A percentile compares a stretch with the other conserved stretches of the same genome.
Evolutionary conservation across 208 protist species (phyloP).

Genomic region (Willaertia magna): DNA sequence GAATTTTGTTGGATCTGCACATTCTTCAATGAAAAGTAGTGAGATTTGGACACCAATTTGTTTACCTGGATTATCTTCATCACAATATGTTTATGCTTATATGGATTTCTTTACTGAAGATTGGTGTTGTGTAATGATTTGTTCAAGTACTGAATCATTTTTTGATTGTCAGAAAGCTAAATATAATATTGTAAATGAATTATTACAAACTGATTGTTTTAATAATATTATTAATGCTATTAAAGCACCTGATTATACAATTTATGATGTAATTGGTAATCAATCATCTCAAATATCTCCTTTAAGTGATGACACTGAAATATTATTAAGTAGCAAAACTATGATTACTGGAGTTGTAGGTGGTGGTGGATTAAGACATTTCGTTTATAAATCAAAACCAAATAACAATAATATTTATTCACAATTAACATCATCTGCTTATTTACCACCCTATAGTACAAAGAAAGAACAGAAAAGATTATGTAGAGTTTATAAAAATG

Average conservation of each 20-base stretch:
- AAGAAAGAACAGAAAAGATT: neutral
- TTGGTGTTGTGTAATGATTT: neutral
- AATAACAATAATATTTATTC: neutral
- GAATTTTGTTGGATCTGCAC: slow-evolving; percentile 18
- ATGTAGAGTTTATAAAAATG: neutral
- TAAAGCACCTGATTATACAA: neutral
- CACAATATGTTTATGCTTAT: slow-evolving; percentile 11
- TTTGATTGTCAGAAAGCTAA: neutral
- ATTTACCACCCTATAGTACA: neutral
- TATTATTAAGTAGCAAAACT: neutral
- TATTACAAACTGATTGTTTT: neutral
- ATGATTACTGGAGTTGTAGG: neutral
- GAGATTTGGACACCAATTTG: slow-evolving; percentile 23
- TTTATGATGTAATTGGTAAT: neutral
- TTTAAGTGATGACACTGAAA: neutral
- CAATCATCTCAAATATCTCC: neutral
- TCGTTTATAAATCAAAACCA: neutral
- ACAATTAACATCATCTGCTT: neutral
- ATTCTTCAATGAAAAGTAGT: neutral
- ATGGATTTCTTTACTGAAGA: slow-evolving; percentile 7
- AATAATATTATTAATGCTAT: neutral
- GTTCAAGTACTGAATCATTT: neutral
- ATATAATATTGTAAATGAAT: neutral
- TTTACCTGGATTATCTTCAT: slow-evolving; percentile 11
- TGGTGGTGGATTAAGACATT: neutral